These are phyloP conservation scores for Caloboletus inedulis DNA, from an alignment of 1,284 basidiomycete genomes.

Conservation along the genomic window DNA sequence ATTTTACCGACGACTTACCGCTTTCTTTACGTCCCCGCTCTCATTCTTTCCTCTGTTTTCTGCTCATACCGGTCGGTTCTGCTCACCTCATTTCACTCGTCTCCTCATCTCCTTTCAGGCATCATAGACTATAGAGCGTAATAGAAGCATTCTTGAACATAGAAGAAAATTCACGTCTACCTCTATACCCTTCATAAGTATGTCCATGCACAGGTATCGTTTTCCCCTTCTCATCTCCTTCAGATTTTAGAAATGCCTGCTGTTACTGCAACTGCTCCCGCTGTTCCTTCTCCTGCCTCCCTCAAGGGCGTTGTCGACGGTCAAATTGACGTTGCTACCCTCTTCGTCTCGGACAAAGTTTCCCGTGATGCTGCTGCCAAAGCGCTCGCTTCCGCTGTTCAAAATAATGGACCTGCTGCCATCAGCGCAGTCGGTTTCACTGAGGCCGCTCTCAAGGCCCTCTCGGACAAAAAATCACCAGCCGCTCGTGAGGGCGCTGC, in stretches of 20 bases:
- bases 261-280: conserved; percentile 51
- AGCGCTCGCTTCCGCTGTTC: conserved; percentile 68
- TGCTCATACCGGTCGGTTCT: conserved; percentile 47
- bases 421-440: conserved; percentile 76
- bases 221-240: conserved; percentile 6
- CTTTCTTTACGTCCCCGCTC: conserved; percentile 28
- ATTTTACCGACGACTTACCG: background rate
- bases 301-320: conserved; percentile 64
- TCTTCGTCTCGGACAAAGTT: conserved; percentile 74
- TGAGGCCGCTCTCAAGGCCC: conserved; percentile 81
- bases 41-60: conserved; percentile 34
- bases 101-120: conserved; percentile 36
- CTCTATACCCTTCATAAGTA: conserved; percentile 38
- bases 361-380: conserved; percentile 68
- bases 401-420: conserved; percentile 85
- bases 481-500: conserved; percentile 85
- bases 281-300: conserved; percentile 53
- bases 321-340: conserved; percentile 60
- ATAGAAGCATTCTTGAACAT: conserved; percentile 50
- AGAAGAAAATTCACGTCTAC: conserved; percentile 33
- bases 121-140: conserved; percentile 48
- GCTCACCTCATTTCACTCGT: background rate
- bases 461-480: conserved; percentile 88
- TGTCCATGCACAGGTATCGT: conserved; percentile 11
- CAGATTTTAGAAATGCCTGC: conserved; percentile 70